Conservation (phyloP, 306 rosid genomes). For the Geum urbanum region DNA sequence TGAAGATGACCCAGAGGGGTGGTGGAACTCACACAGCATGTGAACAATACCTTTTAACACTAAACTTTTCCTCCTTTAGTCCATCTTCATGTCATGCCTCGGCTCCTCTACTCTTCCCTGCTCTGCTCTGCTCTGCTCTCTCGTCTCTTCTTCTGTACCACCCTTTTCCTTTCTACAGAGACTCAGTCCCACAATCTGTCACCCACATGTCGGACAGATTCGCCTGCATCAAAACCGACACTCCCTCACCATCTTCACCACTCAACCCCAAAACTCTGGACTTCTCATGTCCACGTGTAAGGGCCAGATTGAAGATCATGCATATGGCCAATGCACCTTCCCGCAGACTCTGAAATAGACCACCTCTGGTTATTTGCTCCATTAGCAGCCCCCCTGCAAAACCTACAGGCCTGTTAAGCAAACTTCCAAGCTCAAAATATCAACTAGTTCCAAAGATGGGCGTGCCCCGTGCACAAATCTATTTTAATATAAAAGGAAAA, state of each 20-base stretch:
- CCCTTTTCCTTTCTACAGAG: slow-evolving; percentile 10
- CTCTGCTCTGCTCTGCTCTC: neutral
- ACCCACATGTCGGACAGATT: slow-evolving; percentile 23
- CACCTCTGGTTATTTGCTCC: slow-evolving; percentile 19
- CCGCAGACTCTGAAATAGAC: slow-evolving; percentile 26
- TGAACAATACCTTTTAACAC: slow-evolving; percentile 4
- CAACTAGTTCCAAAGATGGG: slow-evolving; percentile 29
- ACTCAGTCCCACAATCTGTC: slow-evolving; percentile 24
- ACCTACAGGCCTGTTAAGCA: neutral
- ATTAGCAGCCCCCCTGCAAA: slow-evolving; percentile 23
- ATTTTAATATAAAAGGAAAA: neutral
- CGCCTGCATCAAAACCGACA: neutral
- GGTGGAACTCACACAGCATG: slow-evolving; percentile 25
- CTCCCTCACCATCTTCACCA: neutral
- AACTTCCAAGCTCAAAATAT: neutral
- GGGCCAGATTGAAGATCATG: neutral
- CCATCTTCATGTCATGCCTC: neutral
- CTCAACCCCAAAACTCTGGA: neutral
- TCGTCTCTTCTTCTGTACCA: neutral
- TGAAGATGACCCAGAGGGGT: neutral
- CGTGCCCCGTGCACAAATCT: slow-evolving; percentile 33
- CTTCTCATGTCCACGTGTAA: neutral
- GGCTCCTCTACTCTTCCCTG: neutral
- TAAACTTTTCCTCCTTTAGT: neutral
- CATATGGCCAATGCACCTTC: slow-evolving; percentile 2